These are phyloP conservation scores for Emmonsiellopsis sp. DNA, from an alignment of 2,329 filamentous ascomycete genomes.

Conservation along the genomic window DNA sequence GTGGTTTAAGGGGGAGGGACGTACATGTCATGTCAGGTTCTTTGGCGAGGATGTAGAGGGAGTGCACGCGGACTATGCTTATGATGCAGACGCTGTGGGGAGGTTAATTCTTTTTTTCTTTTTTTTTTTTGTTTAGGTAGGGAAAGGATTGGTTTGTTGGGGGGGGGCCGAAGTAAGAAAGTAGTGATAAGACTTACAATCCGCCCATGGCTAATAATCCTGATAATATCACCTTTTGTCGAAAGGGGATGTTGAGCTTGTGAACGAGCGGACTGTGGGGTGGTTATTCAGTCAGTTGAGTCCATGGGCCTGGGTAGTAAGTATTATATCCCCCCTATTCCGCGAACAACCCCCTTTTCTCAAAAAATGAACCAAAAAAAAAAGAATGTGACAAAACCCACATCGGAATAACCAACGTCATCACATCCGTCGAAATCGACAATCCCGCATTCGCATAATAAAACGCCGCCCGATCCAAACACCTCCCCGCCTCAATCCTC, in stretches of 20 bases:
- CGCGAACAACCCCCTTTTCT: neutral
- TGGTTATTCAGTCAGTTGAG: no score
- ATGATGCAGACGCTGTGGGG: conserved; percentile 19
- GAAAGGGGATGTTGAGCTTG: conserved; percentile 21
- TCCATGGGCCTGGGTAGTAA: neutral
- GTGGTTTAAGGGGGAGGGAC: neutral
- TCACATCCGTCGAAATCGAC: conserved; percentile 22
- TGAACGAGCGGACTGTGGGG: conserved; percentile 19
- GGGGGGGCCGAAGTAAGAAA: no score
- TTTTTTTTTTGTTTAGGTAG: neutral
- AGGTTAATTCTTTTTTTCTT: neutral
- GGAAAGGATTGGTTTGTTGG: neutral
- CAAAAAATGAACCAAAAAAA: conserved; percentile 1
- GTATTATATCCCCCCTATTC: neutral
- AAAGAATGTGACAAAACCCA: conserved; percentile 3
- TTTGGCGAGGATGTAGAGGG: conserved; percentile 13
- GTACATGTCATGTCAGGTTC: neutral
- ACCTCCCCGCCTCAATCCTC: conserved; percentile 12
- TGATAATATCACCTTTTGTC: conserved; percentile 22
- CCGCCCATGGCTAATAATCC: conserved; percentile 22
- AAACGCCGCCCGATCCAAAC: conserved; percentile 21
- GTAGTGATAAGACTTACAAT: conserved; percentile 14
- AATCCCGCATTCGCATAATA: conserved; percentile 23
- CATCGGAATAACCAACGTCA: conserved; percentile 22
- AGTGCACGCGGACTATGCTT: conserved; percentile 20